phyloP scores from a whole-genome alignment of 1,139 yeast species.

The Geotrichum restrictum region DNA sequence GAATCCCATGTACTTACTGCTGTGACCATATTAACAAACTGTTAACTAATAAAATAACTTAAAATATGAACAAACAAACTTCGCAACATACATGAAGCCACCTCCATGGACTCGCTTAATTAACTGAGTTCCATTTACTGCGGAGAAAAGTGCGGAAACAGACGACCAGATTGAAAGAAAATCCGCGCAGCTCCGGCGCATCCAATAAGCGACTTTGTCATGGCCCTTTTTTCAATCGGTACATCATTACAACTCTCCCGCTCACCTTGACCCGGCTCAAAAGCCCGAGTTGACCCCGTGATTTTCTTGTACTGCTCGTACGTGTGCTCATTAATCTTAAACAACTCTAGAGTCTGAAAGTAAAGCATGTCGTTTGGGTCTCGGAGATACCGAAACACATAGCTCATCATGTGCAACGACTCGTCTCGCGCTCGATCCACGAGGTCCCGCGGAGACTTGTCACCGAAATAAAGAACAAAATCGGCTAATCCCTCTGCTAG shows the following conservation, averaged over 20 bases:
- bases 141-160: constrained; percentile 25
- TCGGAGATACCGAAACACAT: constrained; percentile 48
- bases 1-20: constrained; percentile 90
- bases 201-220: constrained; percentile 59
- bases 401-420: constrained; percentile 32
- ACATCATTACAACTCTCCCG: constrained; percentile 42
- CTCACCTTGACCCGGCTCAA: constrained; percentile 52
- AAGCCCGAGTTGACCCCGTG: constrained; percentile 55
- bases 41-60: no score
- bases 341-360: constrained; percentile 59
- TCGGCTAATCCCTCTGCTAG: constrained; percentile 69
- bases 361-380: constrained; percentile 61
- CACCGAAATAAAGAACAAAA: constrained; percentile 50
- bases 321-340: constrained; percentile 49
- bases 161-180: constrained; percentile 65
- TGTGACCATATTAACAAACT: constrained; percentile 53
- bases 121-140: background rate
- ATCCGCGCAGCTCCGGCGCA: constrained; percentile 64
- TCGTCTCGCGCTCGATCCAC: constrained; percentile 30
- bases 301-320: constrained; percentile 51
- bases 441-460: constrained; percentile 39
- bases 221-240: constrained; percentile 39
- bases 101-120: no score
- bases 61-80: no score
- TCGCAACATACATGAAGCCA: no score